These are phyloP conservation scores for Skeletonema tropicum DNA, from an alignment of 108 stramenopile species.

Conservation along the genomic window DNA sequence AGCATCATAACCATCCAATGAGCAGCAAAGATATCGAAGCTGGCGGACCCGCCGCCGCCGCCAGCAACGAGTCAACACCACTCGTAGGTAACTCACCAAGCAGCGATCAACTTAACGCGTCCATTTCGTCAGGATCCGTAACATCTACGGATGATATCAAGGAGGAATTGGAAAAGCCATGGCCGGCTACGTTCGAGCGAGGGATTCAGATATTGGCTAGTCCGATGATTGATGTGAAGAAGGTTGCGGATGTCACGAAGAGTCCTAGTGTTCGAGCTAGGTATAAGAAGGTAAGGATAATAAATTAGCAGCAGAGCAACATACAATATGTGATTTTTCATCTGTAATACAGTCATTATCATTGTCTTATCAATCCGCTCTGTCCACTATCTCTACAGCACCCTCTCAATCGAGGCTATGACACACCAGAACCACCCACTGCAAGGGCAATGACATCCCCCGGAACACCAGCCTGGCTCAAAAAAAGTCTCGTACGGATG, in stretches of 20 bases:
- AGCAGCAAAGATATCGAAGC: conserved; percentile 21
- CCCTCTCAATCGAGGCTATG: conserved; percentile 36
- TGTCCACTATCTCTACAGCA: conserved; percentile 1
- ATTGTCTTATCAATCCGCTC: background rate
- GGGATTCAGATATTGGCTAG: conserved; percentile 66
- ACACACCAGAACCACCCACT: conserved; percentile 35
- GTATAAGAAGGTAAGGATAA: conserved; percentile 33
- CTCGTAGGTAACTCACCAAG: conserved; percentile 9
- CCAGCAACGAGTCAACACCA: conserved; percentile 26
- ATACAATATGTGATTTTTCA: background rate
- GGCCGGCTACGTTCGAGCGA: conserved; percentile 79
- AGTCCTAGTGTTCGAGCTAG: conserved; percentile 57
- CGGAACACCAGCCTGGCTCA: conserved; percentile 37
- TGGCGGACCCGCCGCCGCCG: conserved; percentile 7
- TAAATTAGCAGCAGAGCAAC: background rate
- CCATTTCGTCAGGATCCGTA: conserved; percentile 5
- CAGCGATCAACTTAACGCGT: conserved; percentile 3
- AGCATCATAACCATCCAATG: conserved; percentile 2
- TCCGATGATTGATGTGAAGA: conserved; percentile 58
- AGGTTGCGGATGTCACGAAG: conserved; percentile 63
- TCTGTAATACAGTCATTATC: background rate
- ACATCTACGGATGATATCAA: conserved; percentile 13
- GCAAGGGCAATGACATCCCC: conserved; percentile 7
- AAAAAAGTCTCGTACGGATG: conserved; percentile 26
- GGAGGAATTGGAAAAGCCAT: conserved; percentile 73